Base-by-base conservation (phyloP, 139 green algal genomes). In the Penium margaritaceum region DNA sequence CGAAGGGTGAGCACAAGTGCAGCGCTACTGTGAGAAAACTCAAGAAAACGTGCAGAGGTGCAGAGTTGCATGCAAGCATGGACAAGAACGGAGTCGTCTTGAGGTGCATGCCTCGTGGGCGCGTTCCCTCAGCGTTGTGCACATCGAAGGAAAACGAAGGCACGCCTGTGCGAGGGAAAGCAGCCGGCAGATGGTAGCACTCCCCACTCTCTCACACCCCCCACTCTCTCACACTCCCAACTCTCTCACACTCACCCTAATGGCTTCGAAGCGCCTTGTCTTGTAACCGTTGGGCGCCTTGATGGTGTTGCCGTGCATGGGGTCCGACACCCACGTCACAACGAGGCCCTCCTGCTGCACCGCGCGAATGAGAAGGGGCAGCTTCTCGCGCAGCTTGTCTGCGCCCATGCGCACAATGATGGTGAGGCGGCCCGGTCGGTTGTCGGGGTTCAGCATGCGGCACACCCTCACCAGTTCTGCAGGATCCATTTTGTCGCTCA, bases 301-400 rank as follows among this genome's bases (percentile, higher is more conserved):
- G 87, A 98, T 92, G 0, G 92, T 99, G 89, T 99, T 99, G 80
- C 94, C 95, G 81, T 99, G 95, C 91, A 99, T 96, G 69, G 95
- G 95, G 80, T 99, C 95, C 67, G 83, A 95, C 33, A 98, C 87
- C 95, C 95, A 99, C 17, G 90, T 90, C 9, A 99, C 95, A 7
- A 89, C 77, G 79, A 76, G 17, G 27, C 81, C 83, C 12, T 82
- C 80, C 2, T 85, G 43, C 5, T 76, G 41, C 38, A 85, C 70
- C n/a, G 82, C 82, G 21, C 62, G 72, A 14, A 88, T 80, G 53
- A 86, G 63, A 9, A 37, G 15, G 0, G 82, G 76, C 5, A 83
- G 33, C 35, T 83, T 81, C 61, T 74, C 57, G 30, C 69, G 47
- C 60, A 99, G 79, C 76, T 95, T 95, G 17, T 81, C 80, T 14